Conservation (phyloP, 208 protist genomes). For the Trypanosoma brucei region DNA sequence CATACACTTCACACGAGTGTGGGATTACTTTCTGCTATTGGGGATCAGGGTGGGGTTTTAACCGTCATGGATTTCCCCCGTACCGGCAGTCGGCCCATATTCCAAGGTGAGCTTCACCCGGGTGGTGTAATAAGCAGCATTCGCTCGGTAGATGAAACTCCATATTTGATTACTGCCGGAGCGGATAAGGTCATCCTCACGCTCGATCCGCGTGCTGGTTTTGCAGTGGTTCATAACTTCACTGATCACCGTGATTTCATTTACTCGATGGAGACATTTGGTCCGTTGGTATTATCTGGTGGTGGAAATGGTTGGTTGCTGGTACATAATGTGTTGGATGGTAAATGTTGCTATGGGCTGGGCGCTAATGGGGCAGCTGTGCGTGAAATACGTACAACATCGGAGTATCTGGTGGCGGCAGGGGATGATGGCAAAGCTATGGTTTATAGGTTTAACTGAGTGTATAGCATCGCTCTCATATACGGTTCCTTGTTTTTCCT, state of each 20-base stretch:
- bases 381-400: slow-evolving; percentile 57
- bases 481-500: too few relatives aligned
- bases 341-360: slow-evolving; percentile 74
- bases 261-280: slow-evolving; percentile 71
- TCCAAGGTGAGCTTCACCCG: slow-evolving; percentile 54
- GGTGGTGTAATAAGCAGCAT: slow-evolving; percentile 73
- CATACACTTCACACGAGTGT: slow-evolving; percentile 33
- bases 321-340: slow-evolving; percentile 65
- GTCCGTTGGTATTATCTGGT: slow-evolving; percentile 57
- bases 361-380: slow-evolving; percentile 64
- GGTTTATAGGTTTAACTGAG: slow-evolving; percentile 50
- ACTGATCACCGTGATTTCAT: slow-evolving; percentile 77
- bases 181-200: slow-evolving; percentile 69
- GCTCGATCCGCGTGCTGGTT: slow-evolving; percentile 58
- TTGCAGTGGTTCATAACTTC: slow-evolving; percentile 37
- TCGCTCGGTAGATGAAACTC: slow-evolving; percentile 25
- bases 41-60: slow-evolving; percentile 71
- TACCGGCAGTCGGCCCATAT: slow-evolving; percentile 35
- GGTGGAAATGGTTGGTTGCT: slow-evolving; percentile 78
- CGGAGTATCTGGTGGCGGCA: slow-evolving; percentile 41
- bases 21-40: slow-evolving; percentile 46
- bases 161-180: slow-evolving; percentile 69
- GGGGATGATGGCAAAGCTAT: slow-evolving; percentile 85
- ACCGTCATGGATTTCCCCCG: slow-evolving; percentile 59
- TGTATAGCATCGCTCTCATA: too few relatives aligned